A percentile compares a stretch with the other conserved stretches of the same genome.
phyloP scores from a whole-genome alignment of 73 alveolate genomes.

The Tetrahymena malaccensis region DNA sequence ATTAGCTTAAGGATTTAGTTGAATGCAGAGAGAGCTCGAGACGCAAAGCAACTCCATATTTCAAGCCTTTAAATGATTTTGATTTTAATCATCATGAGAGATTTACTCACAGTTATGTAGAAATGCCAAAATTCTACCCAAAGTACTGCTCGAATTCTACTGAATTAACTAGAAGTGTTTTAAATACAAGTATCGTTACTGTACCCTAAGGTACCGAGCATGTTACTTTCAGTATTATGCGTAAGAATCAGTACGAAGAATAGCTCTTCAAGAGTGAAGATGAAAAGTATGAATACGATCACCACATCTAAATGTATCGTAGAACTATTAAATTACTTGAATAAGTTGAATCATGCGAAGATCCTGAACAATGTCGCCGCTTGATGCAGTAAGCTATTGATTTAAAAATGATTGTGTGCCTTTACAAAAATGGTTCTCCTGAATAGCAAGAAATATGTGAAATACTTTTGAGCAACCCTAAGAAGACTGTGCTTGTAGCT shows the following conservation, averaged over 20 bases:
- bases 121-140: constrained; percentile 34
- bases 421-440: constrained; percentile 12
- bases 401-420: constrained; percentile 9
- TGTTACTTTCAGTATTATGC: constrained; percentile 38
- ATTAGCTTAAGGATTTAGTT: constrained; percentile 4
- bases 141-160: constrained; percentile 1
- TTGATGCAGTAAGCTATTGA: constrained; percentile 18
- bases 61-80: constrained; percentile 27
- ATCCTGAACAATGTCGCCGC: neutral
- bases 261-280: constrained; percentile 53
- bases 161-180: neutral
- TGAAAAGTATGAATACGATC: constrained; percentile 53
- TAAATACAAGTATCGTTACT: constrained; percentile 20
- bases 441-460: constrained; percentile 35
- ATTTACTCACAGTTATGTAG: constrained; percentile 25
- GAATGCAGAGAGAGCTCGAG: constrained; percentile 12
- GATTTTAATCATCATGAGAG: constrained; percentile 29
- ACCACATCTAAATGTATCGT: constrained; percentile 1
- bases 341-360: constrained; percentile 2
- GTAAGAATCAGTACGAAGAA: constrained; percentile 49
- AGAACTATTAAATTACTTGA: constrained; percentile 29
- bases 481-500: constrained; percentile 24
- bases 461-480: constrained; percentile 22
- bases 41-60: constrained; percentile 17
- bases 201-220: constrained; percentile 54